Conservation (phyloP, 2,329 filamentous ascomycete species). For the Nemania diffusa region DNA sequence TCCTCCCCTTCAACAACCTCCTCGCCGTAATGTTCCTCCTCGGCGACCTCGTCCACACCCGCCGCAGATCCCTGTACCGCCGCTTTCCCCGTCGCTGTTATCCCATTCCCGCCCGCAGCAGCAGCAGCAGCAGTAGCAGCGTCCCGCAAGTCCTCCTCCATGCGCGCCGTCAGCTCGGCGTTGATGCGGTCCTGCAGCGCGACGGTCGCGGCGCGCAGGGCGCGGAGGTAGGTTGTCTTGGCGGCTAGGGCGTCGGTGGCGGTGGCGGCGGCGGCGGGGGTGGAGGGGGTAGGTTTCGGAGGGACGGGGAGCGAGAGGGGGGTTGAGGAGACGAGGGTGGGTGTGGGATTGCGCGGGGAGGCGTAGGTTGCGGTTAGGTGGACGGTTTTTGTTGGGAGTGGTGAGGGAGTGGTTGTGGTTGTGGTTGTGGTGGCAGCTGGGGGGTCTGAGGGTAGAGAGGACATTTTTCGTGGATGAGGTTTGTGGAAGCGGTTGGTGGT, state of each 20-base stretch:
- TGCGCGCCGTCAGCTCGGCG: conserved; percentile 74
- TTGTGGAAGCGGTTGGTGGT: not conserved
- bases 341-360: conserved; percentile 57
- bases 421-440: not conserved
- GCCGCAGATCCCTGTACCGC: not conserved
- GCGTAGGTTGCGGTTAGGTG: conserved; percentile 63
- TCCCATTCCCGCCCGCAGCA: conserved; percentile 41
- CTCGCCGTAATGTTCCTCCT: conserved; percentile 87
- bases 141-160: conserved; percentile 75
- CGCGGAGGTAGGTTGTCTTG: conserved; percentile 68
- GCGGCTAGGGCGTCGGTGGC: conserved; percentile 26
- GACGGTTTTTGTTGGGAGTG: conserved; percentile 13
- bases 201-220: conserved; percentile 66
- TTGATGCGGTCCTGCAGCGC: conserved; percentile 75
- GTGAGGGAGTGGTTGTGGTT: not conserved
- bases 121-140: no score
- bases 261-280: conserved; percentile 47
- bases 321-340: conserved; percentile 56
- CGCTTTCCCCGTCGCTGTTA: conserved; percentile 38
- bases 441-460: not conserved
- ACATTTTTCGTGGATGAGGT: not conserved
- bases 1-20: conserved; percentile 78
- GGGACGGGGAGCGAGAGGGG: conserved; percentile 46
- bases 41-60: conserved; percentile 63
- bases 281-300: no score